Conservation (phyloP, 176 grass and related monocot species). For the Olyra latifolia region DNA sequence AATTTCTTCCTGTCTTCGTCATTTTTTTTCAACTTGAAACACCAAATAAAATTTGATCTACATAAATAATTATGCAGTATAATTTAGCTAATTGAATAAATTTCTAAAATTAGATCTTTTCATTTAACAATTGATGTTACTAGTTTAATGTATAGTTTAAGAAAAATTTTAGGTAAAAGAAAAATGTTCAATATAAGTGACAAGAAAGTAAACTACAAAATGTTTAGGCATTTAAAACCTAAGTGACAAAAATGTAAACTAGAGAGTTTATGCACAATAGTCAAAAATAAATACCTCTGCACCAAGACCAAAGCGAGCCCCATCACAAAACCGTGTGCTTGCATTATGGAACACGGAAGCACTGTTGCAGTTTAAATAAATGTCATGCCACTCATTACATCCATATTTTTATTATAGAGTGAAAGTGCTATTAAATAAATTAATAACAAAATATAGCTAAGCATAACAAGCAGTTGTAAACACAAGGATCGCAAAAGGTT, state of each 20-base stretch:
- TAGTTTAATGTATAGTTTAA: background rate
- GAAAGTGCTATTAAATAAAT: background rate
- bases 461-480: background rate
- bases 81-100: background rate
- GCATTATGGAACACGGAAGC: constrained; percentile 98
- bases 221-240: background rate
- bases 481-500: background rate
- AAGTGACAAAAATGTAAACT: background rate
- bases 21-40: background rate
- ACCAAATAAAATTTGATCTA: background rate
- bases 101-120: background rate
- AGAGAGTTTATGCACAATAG: background rate
- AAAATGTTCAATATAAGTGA: too few relatives aligned
- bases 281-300: constrained; percentile 66
- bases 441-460: background rate
- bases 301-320: constrained; percentile 90
- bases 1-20: background rate
- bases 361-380: constrained; percentile 47
- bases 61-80: background rate
- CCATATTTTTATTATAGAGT: background rate
- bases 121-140: background rate
- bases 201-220: too few relatives aligned
- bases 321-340: constrained; percentile 96
- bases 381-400: background rate
- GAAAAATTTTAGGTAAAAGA: background rate